Conservation (phyloP, 164 flowering plant species). For the Cinnamomum chago region DNA sequence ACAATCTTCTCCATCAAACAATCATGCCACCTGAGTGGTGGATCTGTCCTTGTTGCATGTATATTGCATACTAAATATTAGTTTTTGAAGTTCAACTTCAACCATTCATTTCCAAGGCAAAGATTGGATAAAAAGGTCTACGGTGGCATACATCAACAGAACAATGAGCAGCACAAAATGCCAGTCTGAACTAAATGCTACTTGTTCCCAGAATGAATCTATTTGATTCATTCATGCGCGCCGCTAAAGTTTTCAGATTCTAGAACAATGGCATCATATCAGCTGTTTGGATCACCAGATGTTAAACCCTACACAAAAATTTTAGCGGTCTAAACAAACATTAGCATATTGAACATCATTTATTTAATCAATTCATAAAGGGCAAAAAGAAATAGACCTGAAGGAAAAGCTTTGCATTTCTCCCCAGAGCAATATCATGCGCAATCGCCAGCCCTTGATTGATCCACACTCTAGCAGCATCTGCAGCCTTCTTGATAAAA, state of each 20-base stretch:
- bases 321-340: too few species aligned
- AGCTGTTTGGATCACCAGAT: too few species aligned
- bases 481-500: slow-evolving; percentile 37
- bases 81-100: neutral
- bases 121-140: neutral
- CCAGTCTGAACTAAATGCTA: neutral
- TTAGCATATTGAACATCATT: neutral
- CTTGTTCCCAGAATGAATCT: too few species aligned
- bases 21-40: neutral
- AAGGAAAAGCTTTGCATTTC: slow-evolving; percentile 47
- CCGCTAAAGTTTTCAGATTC: too few species aligned
- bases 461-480: slow-evolving; percentile 35
- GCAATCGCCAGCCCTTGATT: slow-evolving; percentile 55
- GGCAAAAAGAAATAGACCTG: slow-evolving; percentile 40
- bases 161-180: neutral
- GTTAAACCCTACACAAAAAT: too few species aligned
- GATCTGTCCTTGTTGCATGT: neutral
- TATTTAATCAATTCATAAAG: neutral
- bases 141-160: neutral
- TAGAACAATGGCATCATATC: too few species aligned
- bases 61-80: neutral
- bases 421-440: slow-evolving; percentile 53
- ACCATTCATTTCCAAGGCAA: neutral
- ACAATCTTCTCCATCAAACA: neutral
- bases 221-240: too few species aligned